These are phyloP conservation scores for Corchorus capsularis DNA, from an alignment of 345 rosid species.

Conservation along the genomic window DNA sequence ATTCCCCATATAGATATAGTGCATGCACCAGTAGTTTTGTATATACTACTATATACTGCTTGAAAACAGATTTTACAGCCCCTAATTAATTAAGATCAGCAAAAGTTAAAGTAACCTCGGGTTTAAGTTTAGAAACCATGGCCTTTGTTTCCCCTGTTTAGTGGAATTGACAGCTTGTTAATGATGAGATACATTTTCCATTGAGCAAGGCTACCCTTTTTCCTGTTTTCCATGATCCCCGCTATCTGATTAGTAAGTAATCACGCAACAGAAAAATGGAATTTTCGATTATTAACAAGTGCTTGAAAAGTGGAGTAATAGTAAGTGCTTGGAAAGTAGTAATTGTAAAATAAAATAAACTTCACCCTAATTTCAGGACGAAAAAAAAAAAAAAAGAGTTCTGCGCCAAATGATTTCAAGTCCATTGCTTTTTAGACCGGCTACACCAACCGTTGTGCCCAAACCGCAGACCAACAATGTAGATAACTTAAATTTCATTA, in stretches of 20 bases:
- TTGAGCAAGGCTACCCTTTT: background rate
- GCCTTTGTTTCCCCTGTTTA: constrained; percentile 4
- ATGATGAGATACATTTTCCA: background rate
- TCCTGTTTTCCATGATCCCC: background rate
- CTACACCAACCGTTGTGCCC: background rate
- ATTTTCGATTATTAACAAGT: too few relatives aligned
- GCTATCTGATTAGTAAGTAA: background rate
- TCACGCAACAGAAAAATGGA: background rate
- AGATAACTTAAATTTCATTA: too few relatives aligned
- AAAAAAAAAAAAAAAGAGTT: background rate
- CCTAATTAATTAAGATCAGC: background rate
- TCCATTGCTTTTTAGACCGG: background rate
- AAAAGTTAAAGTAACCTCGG: background rate
- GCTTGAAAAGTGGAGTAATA: too few relatives aligned
- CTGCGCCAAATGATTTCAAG: background rate
- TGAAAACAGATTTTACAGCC: background rate
- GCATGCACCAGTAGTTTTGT: background rate
- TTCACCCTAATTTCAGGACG: background rate
- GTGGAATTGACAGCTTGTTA: background rate
- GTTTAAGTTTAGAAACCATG: constrained; percentile 6
- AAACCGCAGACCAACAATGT: background rate
- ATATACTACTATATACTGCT: background rate
- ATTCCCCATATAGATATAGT: background rate
- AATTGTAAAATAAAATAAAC: background rate
- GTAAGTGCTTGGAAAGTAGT: too few relatives aligned